phyloP scores from a whole-genome alignment of 108 stramenopile species.

The Fragilaria crotonensis region DNA sequence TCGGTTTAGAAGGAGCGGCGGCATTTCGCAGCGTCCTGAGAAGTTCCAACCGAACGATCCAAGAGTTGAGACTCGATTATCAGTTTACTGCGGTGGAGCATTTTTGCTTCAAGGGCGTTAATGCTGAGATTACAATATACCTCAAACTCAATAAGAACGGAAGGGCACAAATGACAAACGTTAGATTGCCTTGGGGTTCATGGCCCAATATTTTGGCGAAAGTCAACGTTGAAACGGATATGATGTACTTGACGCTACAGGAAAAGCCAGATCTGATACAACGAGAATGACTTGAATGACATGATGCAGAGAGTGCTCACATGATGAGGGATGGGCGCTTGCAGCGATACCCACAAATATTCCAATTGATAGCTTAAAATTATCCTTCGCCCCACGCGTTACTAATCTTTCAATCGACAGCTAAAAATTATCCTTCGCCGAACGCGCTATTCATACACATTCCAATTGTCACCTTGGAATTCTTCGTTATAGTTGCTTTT shows the following conservation, averaged over 20 bases:
- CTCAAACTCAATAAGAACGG: neutral
- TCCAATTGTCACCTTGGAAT: too few relatives aligned
- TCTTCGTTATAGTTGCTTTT: too few relatives aligned
- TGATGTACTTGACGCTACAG: neutral
- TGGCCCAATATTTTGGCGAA: neutral
- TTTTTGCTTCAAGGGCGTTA: too few relatives aligned
- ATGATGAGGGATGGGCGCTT: too few relatives aligned
- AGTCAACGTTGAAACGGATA: neutral
- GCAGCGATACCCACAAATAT: too few relatives aligned
- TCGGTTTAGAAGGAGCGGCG: neutral
- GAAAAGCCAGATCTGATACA: neutral
- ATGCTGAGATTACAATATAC: neutral
- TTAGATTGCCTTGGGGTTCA: neutral
- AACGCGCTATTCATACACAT: too few relatives aligned
- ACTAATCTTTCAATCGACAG: too few relatives aligned
- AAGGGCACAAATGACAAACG: neutral
- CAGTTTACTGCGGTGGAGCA: too few relatives aligned
- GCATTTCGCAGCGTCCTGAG: neutral
- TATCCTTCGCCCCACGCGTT: too few relatives aligned
- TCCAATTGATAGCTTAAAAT: too few relatives aligned
- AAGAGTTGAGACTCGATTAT: neutral
- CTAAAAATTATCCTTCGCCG: too few relatives aligned
- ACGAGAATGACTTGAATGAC: neutral
- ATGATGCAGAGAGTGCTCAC: neutral
- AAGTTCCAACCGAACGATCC: neutral